phyloP scores from a whole-genome alignment of 2,329 filamentous ascomycete species.

The Trichoderma cornu-damae region DNA sequence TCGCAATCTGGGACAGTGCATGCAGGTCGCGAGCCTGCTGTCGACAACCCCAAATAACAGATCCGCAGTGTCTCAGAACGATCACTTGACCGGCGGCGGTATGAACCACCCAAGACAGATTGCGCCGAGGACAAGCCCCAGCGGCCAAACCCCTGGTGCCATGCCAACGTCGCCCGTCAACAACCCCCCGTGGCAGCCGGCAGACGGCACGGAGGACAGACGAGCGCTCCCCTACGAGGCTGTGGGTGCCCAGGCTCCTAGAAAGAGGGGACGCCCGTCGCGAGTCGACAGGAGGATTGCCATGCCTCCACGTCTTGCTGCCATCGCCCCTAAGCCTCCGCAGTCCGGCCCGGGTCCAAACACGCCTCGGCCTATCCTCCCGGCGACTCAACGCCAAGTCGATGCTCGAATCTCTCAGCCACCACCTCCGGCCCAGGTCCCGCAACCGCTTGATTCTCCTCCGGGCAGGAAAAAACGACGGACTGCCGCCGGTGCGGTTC shows the following conservation, averaged over 20 bases:
- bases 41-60: constrained; percentile 23
- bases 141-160: background rate
- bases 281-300: constrained; percentile 40
- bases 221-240: constrained; percentile 16
- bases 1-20: constrained; percentile 44
- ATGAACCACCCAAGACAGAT: constrained; percentile 9
- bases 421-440: background rate
- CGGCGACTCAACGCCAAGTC: background rate
- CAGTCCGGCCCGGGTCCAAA: constrained; percentile 14
- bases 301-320: constrained; percentile 32
- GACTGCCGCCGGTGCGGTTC: background rate
- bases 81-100: constrained; percentile 4
- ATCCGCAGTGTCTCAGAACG: constrained; percentile 10
- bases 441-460: background rate
- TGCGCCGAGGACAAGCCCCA: constrained; percentile 5
- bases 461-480: constrained; percentile 10
- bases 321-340: constrained; percentile 30
- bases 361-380: constrained; percentile 18
- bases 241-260: constrained; percentile 5
- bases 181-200: constrained; percentile 26
- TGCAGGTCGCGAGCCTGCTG: constrained; percentile 38
- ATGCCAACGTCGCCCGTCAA: constrained; percentile 1
- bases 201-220: constrained; percentile 18
- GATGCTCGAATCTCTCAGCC: background rate
- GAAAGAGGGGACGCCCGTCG: constrained; percentile 43